Conservation (phyloP, 345 rosid species). For the Citrus reticulata region DNA sequence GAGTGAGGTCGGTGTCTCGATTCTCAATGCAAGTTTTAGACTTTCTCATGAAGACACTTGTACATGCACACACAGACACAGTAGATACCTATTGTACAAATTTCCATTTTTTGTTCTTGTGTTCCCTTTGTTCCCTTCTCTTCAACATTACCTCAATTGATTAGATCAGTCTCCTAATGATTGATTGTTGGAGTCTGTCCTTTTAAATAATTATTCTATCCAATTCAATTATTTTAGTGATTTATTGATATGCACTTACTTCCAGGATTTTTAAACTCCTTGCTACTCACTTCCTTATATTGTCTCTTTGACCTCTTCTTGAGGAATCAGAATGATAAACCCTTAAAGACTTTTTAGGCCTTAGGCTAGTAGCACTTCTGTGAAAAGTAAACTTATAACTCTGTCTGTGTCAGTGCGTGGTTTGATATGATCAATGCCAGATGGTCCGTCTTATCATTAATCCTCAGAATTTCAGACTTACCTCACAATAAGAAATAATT, state of each 20-base stretch:
- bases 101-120: neutral
- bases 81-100: neutral
- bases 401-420: neutral
- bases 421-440: neutral
- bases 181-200: neutral
- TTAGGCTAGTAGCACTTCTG: neutral
- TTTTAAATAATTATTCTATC: neutral
- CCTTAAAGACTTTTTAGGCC: neutral
- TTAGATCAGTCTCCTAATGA: neutral
- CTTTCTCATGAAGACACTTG: neutral
- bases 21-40: neutral
- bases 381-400: neutral
- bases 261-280: neutral
- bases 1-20: constrained; percentile 62
- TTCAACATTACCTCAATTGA: neutral
- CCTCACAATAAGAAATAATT: neutral
- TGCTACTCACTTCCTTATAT: neutral
- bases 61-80: neutral
- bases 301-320: neutral
- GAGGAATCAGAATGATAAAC: neutral
- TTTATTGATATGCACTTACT: neutral
- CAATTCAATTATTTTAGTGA: too few relatives aligned
- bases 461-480: neutral
- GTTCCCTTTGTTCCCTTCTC: constrained; percentile 4
- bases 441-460: neutral